Evolutionary conservation across 176 grass and related monocot genomes (phyloP).

Genomic region (Zizania latifolia): DNA sequence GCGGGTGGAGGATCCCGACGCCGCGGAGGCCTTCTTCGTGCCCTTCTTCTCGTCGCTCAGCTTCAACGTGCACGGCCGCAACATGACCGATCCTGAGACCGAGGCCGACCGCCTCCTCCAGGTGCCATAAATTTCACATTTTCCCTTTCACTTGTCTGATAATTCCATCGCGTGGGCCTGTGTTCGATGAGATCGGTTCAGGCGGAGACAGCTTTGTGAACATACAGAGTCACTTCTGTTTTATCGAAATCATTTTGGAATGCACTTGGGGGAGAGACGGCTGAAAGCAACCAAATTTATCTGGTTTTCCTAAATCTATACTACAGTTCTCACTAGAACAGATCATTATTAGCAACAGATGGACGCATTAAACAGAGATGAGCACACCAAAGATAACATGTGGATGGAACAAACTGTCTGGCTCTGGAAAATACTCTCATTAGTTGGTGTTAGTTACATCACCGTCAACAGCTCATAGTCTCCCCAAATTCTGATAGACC

Average conservation of each 20-base stretch:
- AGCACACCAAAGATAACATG: too few relatives aligned
- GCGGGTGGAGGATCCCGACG: constrained; percentile 67
- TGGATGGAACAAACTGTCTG: not conserved
- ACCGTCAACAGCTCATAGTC: not conserved
- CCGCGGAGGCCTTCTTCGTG: constrained; percentile 90
- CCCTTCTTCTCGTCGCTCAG: constrained; percentile 98
- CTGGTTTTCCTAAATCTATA: not conserved
- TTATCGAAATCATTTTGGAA: not conserved
- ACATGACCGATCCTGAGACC: constrained; percentile 95
- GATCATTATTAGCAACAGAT: too few relatives aligned
- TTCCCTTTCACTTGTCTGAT: not conserved
- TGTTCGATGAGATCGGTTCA: not conserved
- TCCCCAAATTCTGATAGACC: constrained; percentile 8
- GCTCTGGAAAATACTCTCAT: not conserved
- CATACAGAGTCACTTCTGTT: not conserved
- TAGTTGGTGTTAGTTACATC: not conserved
- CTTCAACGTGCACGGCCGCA: constrained; percentile 93
- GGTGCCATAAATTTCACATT: constrained; percentile 23
- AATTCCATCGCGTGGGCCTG: not conserved
- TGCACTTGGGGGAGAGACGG: not conserved
- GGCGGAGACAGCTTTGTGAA: too few relatives aligned
- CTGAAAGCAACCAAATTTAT: not conserved
- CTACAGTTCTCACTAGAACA: not conserved
- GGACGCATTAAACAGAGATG: too few relatives aligned
- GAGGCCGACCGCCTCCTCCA: constrained; percentile 78